Evolutionary conservation across 805 yeast genomes (phyloP), one percentile per base, ranked within the genome.

Genomic region (Starmerella bombi): DNA sequence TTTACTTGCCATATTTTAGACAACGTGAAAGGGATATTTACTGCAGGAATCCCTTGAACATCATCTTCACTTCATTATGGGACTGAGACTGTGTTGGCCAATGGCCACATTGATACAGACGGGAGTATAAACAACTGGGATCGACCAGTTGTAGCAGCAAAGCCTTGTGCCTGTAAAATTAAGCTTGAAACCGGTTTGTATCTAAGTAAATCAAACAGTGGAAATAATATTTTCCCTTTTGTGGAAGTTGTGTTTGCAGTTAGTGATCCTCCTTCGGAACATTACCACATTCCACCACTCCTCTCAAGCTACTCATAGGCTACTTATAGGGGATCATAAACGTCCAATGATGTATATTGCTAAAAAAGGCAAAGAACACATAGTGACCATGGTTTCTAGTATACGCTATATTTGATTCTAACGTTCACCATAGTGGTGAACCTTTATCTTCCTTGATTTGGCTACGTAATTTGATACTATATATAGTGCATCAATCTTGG

Each of bases 1-100:
- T 72, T 85, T 30, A 85, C 95, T 3, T 86, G 96, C 62, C 97
- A 86, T 58, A 72, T 86, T 8, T 66, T 86, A 18, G 94, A 86
- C 54, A 85, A 95, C 5, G 76, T 80, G 8, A 60, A 67, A 6
- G 97, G 97, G 1, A 69, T 65, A 45, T 96, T 96, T 1, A 95
- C 94, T 1, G 56, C 62, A 0, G 69, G 67, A n/a, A 86, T 86
- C n/a, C 61, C 67, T 3, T 82, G 91, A 55, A 75, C 75, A 22
- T 45, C 57, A 18, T 41, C 47, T 38, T 19, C 48, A 31, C 34
- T 60, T 32, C 34, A 57, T 42, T 29, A 51, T 48, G 39, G 44
- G 48, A 7, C 55, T 59, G 77, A 50, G 29, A 19, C 28, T n/a
- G 40, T 31, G 3, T 69, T 85, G 52, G 93, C 85, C 3, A 60